These are phyloP conservation scores for Nidularia sp. DNA, from an alignment of 768 basidiomycete species.

Conservation along the genomic window DNA sequence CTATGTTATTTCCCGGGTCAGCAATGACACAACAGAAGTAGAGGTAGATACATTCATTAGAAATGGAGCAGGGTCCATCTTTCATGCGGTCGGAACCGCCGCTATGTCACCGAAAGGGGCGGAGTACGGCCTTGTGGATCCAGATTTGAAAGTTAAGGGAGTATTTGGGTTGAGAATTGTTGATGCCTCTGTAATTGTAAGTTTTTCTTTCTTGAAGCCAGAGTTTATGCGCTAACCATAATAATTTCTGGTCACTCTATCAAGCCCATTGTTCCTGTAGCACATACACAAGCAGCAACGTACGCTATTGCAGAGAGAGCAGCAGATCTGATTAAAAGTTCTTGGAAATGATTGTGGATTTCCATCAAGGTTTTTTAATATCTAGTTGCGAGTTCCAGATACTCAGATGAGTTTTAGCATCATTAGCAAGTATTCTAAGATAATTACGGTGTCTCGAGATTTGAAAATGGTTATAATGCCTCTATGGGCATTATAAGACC, in stretches of 20 bases:
- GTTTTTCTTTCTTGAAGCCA: too few species aligned
- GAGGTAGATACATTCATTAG: conserved; percentile 22
- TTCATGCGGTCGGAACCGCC: conserved; percentile 22
- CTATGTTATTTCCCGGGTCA: conserved; percentile 1
- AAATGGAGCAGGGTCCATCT: conserved; percentile 9
- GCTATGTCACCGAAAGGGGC: conserved; percentile 14
- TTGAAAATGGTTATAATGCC: too few species aligned
- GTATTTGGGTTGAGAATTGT: conserved; percentile 27
- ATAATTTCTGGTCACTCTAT: too few species aligned
- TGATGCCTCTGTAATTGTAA: conserved; percentile 17
- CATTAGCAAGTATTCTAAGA: too few species aligned
- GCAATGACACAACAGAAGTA: conserved; percentile 18
- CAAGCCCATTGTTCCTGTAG: conserved; percentile 9
- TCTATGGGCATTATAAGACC: too few species aligned
- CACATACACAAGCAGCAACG: conserved; percentile 10
- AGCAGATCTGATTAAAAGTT: conserved; percentile 10
- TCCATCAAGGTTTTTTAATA: too few species aligned
- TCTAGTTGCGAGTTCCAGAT: too few species aligned
- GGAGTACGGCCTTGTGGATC: conserved; percentile 9
- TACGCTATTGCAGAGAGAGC: conserved; percentile 11
- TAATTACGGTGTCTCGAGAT: too few species aligned
- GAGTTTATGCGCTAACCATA: too few species aligned
- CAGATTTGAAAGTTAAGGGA: conserved; percentile 28
- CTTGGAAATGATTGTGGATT: background rate
- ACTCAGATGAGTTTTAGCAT: too few species aligned